Evolutionary conservation across 2,329 filamentous ascomycete genomes (phyloP), one percentile per base, ranked within the genome.

Genomic region (Aspergillus chevalieri): DNA sequence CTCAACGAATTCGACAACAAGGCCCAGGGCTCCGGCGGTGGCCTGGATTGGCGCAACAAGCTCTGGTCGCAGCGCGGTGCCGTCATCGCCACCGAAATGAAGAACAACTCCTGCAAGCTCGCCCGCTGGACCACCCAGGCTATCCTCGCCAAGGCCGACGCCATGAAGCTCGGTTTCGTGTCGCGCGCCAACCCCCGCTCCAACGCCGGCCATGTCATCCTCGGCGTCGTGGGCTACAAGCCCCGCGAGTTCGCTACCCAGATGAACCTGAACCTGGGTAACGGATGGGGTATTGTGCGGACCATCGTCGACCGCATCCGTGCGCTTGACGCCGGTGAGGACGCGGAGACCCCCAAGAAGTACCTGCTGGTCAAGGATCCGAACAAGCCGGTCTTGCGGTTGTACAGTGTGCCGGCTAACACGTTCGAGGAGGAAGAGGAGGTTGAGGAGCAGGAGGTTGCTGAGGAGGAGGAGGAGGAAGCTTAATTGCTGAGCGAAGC

Each of bases 101-200:
- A 98, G 88, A 98, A 98, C 83, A 98, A 98, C 82, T 90, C 85
- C 67, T 95, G 89, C 86, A 98, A 98, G 80, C 85, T 98, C 55
- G 93, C 93, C 51, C 81, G 93, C 70, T 98, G 93, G 93, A 95
- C 93, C 28, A 89, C 92, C 41, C 93, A 98, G 79, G 89, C 87
- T 66, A 96, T 98, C 66, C 83, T 98, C 51, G 91, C 92, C 69
- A 91, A 91, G 76, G 91, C 93, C n/a, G 93, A 98, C 69, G 80
- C 90, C 59, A 96, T 98, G 90, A 98, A 97, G 80, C 84, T 98
- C 70, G 93, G 92, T 64, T 98, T 98, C 75, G 90, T 98, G 56
- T 96, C 92, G 47, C 90, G 93, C 64, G 82, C 84, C 62, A 95
- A 92, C 78, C 92, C 93, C 59, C 92, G 93, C 78, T 84, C 82